phyloP scores from a whole-genome alignment of 257 asterid species.

The Mentha longifolia region DNA sequence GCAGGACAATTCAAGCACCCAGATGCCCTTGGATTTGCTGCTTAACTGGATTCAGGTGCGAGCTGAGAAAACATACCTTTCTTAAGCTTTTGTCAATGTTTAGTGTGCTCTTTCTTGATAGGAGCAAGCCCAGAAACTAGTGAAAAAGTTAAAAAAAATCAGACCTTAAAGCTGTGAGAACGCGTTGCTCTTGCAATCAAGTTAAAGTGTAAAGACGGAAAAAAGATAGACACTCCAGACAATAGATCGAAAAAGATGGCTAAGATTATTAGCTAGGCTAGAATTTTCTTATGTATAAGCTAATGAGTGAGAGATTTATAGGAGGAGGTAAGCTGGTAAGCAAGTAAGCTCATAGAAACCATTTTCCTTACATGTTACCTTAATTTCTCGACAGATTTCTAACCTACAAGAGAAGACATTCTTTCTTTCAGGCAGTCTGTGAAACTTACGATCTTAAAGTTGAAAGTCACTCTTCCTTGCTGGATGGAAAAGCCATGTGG shows the following conservation, averaged over 20 bases:
- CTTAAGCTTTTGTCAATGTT: constrained; percentile 21
- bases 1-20: constrained; percentile 63
- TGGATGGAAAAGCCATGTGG: constrained; percentile 99
- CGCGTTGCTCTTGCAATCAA: constrained; percentile 5
- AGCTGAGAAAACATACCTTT: constrained; percentile 3
- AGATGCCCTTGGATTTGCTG: constrained; percentile 69
- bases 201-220: not conserved
- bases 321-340: not conserved
- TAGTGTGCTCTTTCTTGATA: constrained; percentile 7
- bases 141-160: constrained; percentile 10
- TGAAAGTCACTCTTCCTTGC: constrained; percentile 69
- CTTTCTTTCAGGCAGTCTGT: constrained; percentile 75
- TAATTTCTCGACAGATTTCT: constrained; percentile 20
- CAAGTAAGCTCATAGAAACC: constrained; percentile 6
- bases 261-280: constrained; percentile 2
- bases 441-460: constrained; percentile 71
- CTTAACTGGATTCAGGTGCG: constrained; percentile 91
- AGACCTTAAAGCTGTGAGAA: not conserved
- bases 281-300: not conserved
- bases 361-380: constrained; percentile 3
- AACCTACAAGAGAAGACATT: not conserved
- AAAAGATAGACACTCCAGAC: not conserved
- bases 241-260: constrained; percentile 2
- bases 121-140: constrained; percentile 9
- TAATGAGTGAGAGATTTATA: constrained; percentile 9